Evolutionary conservation across 306 rosid species (phyloP), one percentile per base, ranked within the genome.

Genomic region (Quercus aquifolioides): DNA sequence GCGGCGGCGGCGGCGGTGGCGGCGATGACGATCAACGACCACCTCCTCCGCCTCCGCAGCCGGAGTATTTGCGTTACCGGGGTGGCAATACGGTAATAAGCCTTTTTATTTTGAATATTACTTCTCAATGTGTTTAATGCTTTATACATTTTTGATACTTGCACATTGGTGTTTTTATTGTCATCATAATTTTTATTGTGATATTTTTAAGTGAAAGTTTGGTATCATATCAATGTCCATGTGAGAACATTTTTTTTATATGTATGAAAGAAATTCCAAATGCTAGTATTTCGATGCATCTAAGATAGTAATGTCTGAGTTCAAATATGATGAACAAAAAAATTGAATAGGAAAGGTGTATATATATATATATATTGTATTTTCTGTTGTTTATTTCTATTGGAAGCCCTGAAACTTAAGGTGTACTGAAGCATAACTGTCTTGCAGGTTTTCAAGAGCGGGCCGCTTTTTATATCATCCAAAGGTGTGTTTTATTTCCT

Each of bases 391-490:
- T 18, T 33, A 10, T 68, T 35, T 35, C 13, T 49, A 10, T 68
- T 3, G 4, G 52, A 19, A 19, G 25, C 20, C 52, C 52, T 68
- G 72, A 68, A 64, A 9, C 17, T 68, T 18, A 49, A 17, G 3
- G 54, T 67, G 52, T 68, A 19, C 64, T 80, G 25, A 79, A 79
- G 14, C 43, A 21, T 35, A 49, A 25, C 55, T 78, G 18, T 87
- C 60, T 74, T 86, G 86, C 88, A 96, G 99, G 77, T 93, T 87
- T 89, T 91, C 91, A 96, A 93, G 90, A 91, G 94, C 31, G 98
- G 99, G n/a, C 94, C 97, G 21, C 93, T 96, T 76, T 91, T 93
- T 77, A 74, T 96, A 88, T 91, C 99, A 81, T 93, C 98, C 73
- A 93, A 90, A 91, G 98, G 98, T 91, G 76, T 86, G 98, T 80